These are phyloP conservation scores for Phytophthora fragariae DNA, from an alignment of 352 stramenopile genomes.

Conservation along the genomic window DNA sequence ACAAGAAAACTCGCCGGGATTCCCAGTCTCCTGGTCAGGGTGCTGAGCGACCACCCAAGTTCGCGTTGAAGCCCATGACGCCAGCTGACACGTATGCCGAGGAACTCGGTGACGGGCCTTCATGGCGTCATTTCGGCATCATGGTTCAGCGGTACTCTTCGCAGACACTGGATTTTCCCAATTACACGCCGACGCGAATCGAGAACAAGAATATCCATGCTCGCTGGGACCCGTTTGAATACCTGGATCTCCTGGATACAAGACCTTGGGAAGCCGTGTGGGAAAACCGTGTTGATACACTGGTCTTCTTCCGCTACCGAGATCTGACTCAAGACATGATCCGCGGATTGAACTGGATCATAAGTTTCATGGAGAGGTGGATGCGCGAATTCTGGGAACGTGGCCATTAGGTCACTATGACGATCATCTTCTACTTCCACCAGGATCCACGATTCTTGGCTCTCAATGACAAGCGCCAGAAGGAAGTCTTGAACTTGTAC, in stretches of 20 bases:
- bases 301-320: background rate
- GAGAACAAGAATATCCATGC: background rate
- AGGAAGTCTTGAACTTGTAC: background rate
- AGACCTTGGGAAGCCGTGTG: background rate
- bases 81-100: too few relatives aligned
- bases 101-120: too few relatives aligned
- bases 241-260: background rate
- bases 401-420: constrained; percentile 1
- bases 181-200: background rate
- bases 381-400: background rate
- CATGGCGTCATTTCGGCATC: background rate
- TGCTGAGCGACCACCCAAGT: too few relatives aligned
- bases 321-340: background rate
- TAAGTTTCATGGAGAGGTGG: constrained; percentile 2
- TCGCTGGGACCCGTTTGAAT: background rate
- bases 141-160: background rate
- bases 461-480: too few relatives aligned
- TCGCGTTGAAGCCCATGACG: too few relatives aligned
- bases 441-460: background rate
- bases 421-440: background rate
- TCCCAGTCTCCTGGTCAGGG: too few relatives aligned
- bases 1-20: too few relatives aligned
- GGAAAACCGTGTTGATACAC: background rate
- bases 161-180: background rate
- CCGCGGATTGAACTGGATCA: background rate